Percentiles rank a stretch among this genome's conserved stretches.
Conservation (phyloP, 148 eudicot species). For the Rhododendron ovatum region DNA sequence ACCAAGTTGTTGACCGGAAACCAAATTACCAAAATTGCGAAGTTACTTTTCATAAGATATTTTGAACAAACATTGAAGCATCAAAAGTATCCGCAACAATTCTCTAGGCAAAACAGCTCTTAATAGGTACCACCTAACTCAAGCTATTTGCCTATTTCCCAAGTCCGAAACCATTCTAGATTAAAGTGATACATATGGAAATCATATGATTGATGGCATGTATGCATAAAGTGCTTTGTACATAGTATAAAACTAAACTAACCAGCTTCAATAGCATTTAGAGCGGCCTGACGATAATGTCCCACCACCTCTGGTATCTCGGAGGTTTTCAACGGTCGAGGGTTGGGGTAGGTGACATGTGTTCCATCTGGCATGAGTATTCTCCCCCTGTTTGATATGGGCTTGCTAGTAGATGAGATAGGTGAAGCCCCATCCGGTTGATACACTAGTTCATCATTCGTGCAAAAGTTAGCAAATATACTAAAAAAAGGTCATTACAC, state of each 20-base stretch:
- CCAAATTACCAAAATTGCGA: not conserved
- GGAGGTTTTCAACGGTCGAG: conserved; percentile 33
- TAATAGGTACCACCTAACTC: not conserved
- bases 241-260: not conserved
- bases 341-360: conserved; percentile 39
- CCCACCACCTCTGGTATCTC: conserved; percentile 47
- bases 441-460: conserved; percentile 35
- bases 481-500: not conserved
- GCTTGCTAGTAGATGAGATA: conserved; percentile 70
- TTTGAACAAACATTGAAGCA: not conserved
- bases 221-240: not conserved
- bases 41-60: not conserved
- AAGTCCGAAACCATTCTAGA: not conserved
- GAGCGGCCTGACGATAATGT: conserved; percentile 65
- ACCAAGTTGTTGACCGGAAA: not conserved
- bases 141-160: not conserved
- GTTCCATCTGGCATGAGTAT: conserved; percentile 57
- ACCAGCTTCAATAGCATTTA: conserved; percentile 86
- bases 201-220: not conserved
- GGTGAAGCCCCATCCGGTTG: conserved; percentile 63
- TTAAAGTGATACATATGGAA: not conserved
- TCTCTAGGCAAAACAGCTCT: not conserved
- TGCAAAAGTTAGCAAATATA: conserved; percentile 4
- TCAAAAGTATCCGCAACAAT: not conserved
- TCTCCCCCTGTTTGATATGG: conserved; percentile 56